phyloP scores from a whole-genome alignment of 208 protist genomes.

The Acanthamoeba castellanii region DNA sequence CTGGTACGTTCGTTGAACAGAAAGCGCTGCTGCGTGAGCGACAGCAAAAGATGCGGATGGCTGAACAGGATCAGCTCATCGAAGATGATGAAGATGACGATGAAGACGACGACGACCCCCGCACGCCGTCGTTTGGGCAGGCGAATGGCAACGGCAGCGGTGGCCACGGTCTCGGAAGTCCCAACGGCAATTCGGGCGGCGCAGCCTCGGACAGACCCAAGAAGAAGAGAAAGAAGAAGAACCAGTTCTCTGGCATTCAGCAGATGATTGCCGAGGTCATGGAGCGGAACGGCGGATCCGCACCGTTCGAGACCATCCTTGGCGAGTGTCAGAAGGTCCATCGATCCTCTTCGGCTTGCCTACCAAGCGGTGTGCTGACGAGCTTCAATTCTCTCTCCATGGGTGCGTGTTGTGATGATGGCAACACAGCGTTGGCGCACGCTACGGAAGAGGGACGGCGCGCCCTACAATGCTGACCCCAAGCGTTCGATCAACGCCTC shows the following conservation, averaged over 20 bases:
- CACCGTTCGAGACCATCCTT: conserved; percentile 56
- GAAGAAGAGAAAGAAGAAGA: conserved; percentile 61
- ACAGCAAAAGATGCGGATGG: background rate
- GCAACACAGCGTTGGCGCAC: conserved; percentile 59
- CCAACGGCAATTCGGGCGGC: background rate
- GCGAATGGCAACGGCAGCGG: background rate
- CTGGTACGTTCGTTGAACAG: background rate
- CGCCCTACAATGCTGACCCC: conserved; percentile 71
- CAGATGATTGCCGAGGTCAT: conserved; percentile 68
- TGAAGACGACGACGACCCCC: background rate
- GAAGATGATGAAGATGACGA: background rate
- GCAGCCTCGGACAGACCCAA: background rate
- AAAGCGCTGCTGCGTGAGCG: conserved; percentile 16
- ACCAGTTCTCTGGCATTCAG: conserved; percentile 68
- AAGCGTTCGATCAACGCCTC: conserved; percentile 70
- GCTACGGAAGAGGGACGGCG: conserved; percentile 48
- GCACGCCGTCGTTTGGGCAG: background rate
- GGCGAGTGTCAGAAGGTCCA: conserved; percentile 36
- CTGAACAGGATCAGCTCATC: background rate
- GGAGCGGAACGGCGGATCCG: conserved; percentile 47
- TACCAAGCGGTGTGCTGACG: no score
- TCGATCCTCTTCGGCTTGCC: background rate
- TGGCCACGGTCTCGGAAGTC: background rate
- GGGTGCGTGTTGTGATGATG: background rate
- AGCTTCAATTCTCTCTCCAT: background rate